phyloP scores from a whole-genome alignment of 345 rosid species.

The Gossypium anomalum region DNA sequence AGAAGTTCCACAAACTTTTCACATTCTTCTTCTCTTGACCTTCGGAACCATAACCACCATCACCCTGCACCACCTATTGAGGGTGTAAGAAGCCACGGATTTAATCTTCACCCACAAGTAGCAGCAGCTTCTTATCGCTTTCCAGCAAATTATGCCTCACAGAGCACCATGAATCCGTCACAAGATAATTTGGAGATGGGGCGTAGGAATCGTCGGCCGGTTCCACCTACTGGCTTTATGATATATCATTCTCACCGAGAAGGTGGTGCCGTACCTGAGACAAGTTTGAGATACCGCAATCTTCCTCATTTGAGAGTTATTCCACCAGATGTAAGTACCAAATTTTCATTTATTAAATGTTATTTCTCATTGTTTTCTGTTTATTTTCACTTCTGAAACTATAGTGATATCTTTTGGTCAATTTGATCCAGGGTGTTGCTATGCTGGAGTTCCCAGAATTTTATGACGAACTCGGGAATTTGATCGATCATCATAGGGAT shows the following conservation, averaged over 20 bases:
- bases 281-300: slow-evolving; percentile 40
- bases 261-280: slow-evolving; percentile 32
- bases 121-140: slow-evolving; percentile 34
- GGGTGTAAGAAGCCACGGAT: slow-evolving; percentile 52
- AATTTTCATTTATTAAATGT: not conserved
- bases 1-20: slow-evolving; percentile 41
- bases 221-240: slow-evolving; percentile 45
- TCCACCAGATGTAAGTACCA: slow-evolving; percentile 50
- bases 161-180: slow-evolving; percentile 29
- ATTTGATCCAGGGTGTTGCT: slow-evolving; percentile 60
- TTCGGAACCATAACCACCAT: slow-evolving; percentile 37
- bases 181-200: slow-evolving; percentile 50
- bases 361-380: not conserved
- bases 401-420: slow-evolving; percentile 1
- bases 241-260: slow-evolving; percentile 40
- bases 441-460: slow-evolving; percentile 46
- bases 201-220: slow-evolving; percentile 39
- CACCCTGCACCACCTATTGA: slow-evolving; percentile 43
- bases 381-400: not conserved
- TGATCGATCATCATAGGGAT: slow-evolving; percentile 69
- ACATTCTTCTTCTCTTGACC: slow-evolving; percentile 34
- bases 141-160: slow-evolving; percentile 40
- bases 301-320: slow-evolving; percentile 52
- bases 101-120: slow-evolving; percentile 45
- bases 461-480: slow-evolving; percentile 45